Percentiles rank a stretch among this genome's conserved stretches.
Conservation (phyloP, 257 asterid species). For the Voacanga thouarsii region DNA sequence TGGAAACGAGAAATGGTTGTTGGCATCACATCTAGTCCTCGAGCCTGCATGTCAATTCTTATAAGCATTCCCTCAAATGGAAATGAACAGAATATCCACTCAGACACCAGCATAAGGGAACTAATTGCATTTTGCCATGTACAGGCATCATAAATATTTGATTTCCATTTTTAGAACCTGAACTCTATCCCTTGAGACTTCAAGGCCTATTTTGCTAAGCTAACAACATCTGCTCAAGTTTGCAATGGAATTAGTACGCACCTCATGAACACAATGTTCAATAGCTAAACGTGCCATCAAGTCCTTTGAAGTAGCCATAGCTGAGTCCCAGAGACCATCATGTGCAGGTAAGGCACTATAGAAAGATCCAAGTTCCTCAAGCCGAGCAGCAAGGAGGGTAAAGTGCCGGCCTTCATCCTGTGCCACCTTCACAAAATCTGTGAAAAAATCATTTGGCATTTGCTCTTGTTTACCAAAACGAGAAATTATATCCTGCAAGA, state of each 20-base stretch:
- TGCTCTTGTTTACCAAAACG: conserved; percentile 83
- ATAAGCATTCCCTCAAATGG: not conserved
- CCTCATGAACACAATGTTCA: conserved; percentile 99
- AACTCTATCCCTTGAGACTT: not conserved
- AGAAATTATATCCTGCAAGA: conserved; percentile 78
- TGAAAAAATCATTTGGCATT: conserved; percentile 88
- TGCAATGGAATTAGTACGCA: conserved; percentile 16
- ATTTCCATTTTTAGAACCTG: not conserved
- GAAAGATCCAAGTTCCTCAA: conserved; percentile 76
- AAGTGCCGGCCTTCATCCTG: conserved; percentile 98
- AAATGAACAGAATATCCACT: not conserved
- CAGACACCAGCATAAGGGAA: not conserved
- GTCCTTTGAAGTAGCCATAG: conserved; percentile 76
- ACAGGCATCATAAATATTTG: not conserved
- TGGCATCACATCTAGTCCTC: conserved; percentile 95
- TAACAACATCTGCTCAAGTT: not conserved
- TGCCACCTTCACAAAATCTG: conserved; percentile 93
- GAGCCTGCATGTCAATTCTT: conserved; percentile 50
- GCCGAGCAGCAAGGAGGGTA: conserved; percentile 72
- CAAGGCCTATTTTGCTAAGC: not conserved
- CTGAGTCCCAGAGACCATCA: conserved; percentile 99
- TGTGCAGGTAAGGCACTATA: conserved; percentile 96
- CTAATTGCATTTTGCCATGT: not conserved
- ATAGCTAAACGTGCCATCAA: conserved; percentile 78
- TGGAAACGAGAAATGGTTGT: conserved; percentile 88